Evolutionary conservation across 2,329 filamentous ascomycete genomes (phyloP).

Genomic region (Cadophora malorum): DNA sequence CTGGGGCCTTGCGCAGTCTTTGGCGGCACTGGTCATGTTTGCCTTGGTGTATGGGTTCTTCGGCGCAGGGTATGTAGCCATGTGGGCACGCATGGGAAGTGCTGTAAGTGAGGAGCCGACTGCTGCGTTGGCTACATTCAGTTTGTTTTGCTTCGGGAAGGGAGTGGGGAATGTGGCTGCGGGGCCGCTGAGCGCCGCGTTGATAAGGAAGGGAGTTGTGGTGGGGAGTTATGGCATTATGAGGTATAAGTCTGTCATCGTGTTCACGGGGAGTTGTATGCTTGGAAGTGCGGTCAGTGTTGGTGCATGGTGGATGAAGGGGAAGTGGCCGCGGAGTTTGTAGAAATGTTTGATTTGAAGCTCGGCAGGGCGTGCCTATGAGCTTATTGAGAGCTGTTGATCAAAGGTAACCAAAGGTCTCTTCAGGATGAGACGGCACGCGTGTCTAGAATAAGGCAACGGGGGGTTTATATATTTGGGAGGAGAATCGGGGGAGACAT

Average conservation of each 20-base stretch:
- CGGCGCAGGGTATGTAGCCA: constrained; percentile 57
- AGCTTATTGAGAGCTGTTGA: no score
- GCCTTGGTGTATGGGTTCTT: constrained; percentile 62
- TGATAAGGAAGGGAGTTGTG: constrained; percentile 33
- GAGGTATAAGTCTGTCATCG: constrained; percentile 35
- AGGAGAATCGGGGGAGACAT: no score
- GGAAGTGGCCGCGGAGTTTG: constrained; percentile 6
- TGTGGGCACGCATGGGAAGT: constrained; percentile 50
- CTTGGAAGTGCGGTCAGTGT: constrained; percentile 33
- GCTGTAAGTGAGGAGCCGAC: constrained; percentile 43
- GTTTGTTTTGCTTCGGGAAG: constrained; percentile 44
- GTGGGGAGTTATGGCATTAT: constrained; percentile 31
- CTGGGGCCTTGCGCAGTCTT: constrained; percentile 56
- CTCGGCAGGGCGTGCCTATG: no score
- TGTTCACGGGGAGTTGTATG: constrained; percentile 39
- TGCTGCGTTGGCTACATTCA: constrained; percentile 40
- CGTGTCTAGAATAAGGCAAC: no score
- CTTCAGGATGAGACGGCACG: no score
- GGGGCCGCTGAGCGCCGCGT: constrained; percentile 42
- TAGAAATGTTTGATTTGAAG: background rate
- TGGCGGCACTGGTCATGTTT: constrained; percentile 55
- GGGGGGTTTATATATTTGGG: no score
- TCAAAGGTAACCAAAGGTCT: no score
- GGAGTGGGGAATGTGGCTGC: constrained; percentile 45
- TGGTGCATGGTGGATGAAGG: constrained; percentile 15